Conservation (phyloP, 257 asterid species). For the Agastache rugosa region DNA sequence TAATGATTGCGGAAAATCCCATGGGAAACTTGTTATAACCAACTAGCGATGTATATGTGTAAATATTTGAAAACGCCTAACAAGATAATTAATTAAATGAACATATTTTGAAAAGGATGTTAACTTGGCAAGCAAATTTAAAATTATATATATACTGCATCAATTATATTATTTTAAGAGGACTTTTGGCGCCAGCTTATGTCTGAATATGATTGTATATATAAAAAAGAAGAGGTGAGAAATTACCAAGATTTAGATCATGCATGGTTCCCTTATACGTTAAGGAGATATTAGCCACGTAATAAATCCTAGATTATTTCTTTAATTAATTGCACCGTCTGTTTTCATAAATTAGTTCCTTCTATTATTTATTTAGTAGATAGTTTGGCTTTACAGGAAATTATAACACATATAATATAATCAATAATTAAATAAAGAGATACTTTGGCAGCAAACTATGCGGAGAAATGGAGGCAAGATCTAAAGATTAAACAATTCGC, state of each 20-base stretch:
- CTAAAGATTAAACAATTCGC: conserved; percentile 36
- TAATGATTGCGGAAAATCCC: background rate
- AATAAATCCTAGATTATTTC: background rate
- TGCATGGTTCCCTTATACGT: background rate
- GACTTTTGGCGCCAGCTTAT: too few species aligned
- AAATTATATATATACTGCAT: too few species aligned
- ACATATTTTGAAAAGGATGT: background rate
- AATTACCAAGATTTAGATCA: background rate
- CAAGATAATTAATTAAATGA: too few species aligned
- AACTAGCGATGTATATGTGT: too few species aligned
- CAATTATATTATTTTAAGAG: too few species aligned
- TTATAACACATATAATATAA: background rate
- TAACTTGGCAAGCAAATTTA: background rate
- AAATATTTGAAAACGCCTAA: too few species aligned
- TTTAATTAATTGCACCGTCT: background rate
- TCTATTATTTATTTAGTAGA: background rate
- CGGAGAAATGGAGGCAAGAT: background rate
- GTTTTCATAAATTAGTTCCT: background rate
- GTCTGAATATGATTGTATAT: too few species aligned
- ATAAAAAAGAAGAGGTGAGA: background rate
- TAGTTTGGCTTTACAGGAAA: background rate
- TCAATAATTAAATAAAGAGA: background rate
- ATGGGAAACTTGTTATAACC: background rate
- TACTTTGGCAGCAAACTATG: background rate
- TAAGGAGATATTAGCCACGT: background rate